Evolutionary conservation across 2,329 filamentous ascomycete genomes (phyloP), one percentile per base, ranked within the genome.

Genomic region (Sporothrix curviconia): DNA sequence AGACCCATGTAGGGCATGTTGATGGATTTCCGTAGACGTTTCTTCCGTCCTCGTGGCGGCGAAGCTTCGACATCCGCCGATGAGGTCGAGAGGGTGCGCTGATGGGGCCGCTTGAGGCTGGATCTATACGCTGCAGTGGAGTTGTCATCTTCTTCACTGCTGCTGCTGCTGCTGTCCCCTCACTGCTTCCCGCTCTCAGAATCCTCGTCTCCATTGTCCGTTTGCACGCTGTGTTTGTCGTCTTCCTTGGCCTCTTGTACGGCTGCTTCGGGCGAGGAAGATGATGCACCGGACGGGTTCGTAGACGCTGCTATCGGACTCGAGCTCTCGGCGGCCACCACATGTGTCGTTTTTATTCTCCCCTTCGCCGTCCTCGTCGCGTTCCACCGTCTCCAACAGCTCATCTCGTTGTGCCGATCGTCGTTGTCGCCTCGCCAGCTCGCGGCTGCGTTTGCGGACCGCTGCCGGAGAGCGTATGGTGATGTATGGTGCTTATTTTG

Each of bases 1-100:
- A 83, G 65, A 24, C 71, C 67, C 12, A 83, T 66, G 60, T 83
- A 83, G 5, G 69, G 70, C 6, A 62, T 61, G 60, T 77, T 81
- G 58, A 81, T 67, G 3, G 67, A 39, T 4, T 71, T 70, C 56
- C 78, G 73, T 64, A 14, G 12, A n/a, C 28, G 55, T n/a, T 28
- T 51, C 7, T 82, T 83, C n/a, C n/a, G n/a, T n/a, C n/a, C n/a
- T 9, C 9, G 2, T 60, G 76, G 72, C 3, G 74, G 73, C 14
- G 28, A 32, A 6, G 59, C 43, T 8, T 36, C 22, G 19, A 32
- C 15, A 34, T 28, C 25, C 6, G 30, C 12, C 11, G 42, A 22
- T 9, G 34, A 22, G 4, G 36, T 36, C 0, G 57, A 51, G 3
- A 59, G 34, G 2, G 51, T 39, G 32, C 52, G 47, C 5, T 28